Evolutionary conservation across 2,329 filamentous ascomycete species (phyloP), one percentile per base, ranked within the genome.

Genomic region (Aspergillus persii): DNA sequence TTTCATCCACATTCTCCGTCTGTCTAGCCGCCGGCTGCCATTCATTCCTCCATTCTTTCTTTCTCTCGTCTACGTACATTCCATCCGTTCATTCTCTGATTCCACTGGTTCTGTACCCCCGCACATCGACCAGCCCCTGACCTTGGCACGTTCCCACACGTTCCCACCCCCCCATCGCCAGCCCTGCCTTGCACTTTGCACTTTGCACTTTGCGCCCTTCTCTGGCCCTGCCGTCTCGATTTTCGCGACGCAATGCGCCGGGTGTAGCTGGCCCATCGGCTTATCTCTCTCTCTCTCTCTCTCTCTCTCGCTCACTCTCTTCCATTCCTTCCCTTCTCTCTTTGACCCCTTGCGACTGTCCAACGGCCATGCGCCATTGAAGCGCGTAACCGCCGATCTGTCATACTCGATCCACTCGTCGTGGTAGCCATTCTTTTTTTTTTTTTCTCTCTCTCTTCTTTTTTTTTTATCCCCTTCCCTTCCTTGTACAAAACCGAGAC

Each of bases 351-450:
- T 41, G 36, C 54, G 44, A 49, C 44, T 54, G 56, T 53, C 51
- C 58, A 59, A 56, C 50, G 54, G 59, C 53, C 49, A 67, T 67
- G 63, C 62, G 61, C 51, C 53, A 49, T 53, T 63, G 58, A 62
- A 48, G 27, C 58, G 53, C 52, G 29, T 59, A 63, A 39, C 50
- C 63, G 61, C 61, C 59, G 55, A 59, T 60, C 57, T 23, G 27
- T 9, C 44, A 48, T 51, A 53, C 49, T 39, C 33, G 54, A 33
- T 59, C 52, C 54, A 49, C 46, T 51, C 53, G 6, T 29, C 9
- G 31, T 39, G 41, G 51, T 18, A 23, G 11, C 27, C 51, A 41
- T 33, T 55, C 52, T 39, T 29, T 27, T 23, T 36, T 36, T 61
- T 31, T 31, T 23, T 46, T 23, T 23, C n/a, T n/a, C n/a, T n/a